Evolutionary conservation across 2,329 filamentous ascomycete species (phyloP).

Genomic region (Colletotrichum nymphaeae): DNA sequence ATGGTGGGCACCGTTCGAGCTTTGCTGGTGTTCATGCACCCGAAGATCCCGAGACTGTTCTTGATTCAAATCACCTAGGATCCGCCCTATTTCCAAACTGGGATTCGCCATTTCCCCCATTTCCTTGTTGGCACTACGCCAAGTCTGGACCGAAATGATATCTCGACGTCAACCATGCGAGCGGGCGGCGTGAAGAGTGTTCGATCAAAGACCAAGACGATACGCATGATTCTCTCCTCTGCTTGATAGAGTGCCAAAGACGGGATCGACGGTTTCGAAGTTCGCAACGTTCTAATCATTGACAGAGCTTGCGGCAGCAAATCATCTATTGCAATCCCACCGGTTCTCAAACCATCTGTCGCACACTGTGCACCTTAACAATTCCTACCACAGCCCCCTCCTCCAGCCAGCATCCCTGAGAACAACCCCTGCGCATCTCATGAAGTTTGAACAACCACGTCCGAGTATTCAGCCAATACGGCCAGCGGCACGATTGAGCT

Average conservation of each 20-base stretch:
- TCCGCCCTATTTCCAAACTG: background rate
- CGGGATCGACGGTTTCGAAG: background rate
- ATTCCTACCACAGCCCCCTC: conserved; percentile 13
- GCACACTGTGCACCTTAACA: conserved; percentile 18
- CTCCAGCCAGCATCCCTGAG: conserved; percentile 13
- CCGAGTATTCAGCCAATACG: background rate
- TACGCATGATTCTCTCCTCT: background rate
- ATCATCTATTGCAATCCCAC: background rate
- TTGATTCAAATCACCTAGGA: conserved; percentile 16
- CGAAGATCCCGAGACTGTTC: conserved; percentile 31
- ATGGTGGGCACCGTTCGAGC: conserved; percentile 2
- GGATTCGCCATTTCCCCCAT: background rate
- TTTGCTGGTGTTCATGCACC: conserved; percentile 23
- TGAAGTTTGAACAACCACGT: background rate
- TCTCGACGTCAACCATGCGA: background rate
- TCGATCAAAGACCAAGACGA: background rate
- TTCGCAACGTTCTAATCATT: background rate
- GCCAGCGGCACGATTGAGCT: background rate
- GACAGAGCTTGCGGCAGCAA: background rate
- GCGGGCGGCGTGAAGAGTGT: background rate
- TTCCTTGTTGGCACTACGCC: conserved; percentile 12
- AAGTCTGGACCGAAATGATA: conserved; percentile 6
- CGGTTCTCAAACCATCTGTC: background rate
- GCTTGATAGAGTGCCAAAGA: background rate
- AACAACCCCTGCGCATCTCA: background rate